Evolutionary conservation across 257 asterid species (phyloP).

Genomic region (Knoxia roxburghii): DNA sequence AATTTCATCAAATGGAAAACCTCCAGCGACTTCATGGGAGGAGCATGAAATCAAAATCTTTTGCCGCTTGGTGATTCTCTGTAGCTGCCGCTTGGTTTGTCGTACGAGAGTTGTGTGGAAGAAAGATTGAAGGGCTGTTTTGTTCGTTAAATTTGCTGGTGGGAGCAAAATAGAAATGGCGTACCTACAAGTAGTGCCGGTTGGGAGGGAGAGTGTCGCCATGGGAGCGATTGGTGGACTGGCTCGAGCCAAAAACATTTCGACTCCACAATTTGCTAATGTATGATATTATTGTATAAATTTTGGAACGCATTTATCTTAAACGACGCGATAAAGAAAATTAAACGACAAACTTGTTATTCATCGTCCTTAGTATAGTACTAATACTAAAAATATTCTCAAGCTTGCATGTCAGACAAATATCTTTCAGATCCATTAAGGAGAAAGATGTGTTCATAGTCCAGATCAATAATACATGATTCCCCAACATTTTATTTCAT

Average conservation of each 20-base stretch:
- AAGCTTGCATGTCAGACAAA: no score
- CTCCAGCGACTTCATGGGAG: constrained; percentile 37
- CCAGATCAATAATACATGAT: background rate
- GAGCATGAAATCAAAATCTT: constrained; percentile 23
- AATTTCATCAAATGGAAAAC: constrained; percentile 31
- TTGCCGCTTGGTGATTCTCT: constrained; percentile 16
- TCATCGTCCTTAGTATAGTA: no score
- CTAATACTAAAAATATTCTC: no score
- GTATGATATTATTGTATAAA: no score
- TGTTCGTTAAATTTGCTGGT: constrained; percentile 8
- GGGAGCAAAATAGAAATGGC: constrained; percentile 19
- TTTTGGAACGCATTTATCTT: no score
- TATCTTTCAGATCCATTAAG: background rate
- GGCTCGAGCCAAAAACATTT: background rate
- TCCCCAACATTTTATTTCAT: no score
- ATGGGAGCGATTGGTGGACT: constrained; percentile 13
- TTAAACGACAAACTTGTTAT: no score
- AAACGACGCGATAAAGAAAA: no score
- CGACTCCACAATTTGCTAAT: no score
- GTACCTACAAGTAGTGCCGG: constrained; percentile 15
- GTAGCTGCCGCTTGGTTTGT: constrained; percentile 18
- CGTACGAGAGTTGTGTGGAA: background rate
- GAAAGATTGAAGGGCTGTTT: constrained; percentile 13
- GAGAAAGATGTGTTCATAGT: background rate
- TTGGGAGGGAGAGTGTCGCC: constrained; percentile 39